Evolutionary conservation across 257 asterid species (phyloP), one percentile per base, ranked within the genome.

Genomic region (Ehretia macrophylla): DNA sequence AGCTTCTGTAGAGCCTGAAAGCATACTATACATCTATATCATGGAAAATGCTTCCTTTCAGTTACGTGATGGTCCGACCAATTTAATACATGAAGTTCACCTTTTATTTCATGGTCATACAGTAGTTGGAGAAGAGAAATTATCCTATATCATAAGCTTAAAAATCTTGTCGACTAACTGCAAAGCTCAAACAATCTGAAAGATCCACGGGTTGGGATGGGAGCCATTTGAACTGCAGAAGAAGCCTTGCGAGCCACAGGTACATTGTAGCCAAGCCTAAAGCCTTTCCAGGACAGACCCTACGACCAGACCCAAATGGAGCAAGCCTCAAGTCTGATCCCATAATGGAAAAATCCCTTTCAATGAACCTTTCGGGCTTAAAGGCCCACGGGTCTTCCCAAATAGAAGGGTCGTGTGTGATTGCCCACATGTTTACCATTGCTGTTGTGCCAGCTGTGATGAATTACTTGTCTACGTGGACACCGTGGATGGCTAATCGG

Each of bases 341-440:
- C 86, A 78, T 73, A n/a, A 86, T 68, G 6, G 85, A 60, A 20
- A 86, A 67, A 10, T 73, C 85, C 39, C 64, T 73, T 16, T 68
- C 70, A 4, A 76, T 40, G 60, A 86, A 84, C 60, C 95, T 75
- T 50, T 85, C 84, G 23, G 94, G 94, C 60, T 21, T 69, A 42
- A 85, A 85, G 14, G 72, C 44, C 82, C 75, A 79, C 0, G 94
- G 84, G 46, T 85, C 84, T 17, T 68, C 14, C 94, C 94, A 85
- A 23, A 80, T 65, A 0, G 75, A 8, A 0, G 90, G 82, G 52
- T 85, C 90, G 11, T 83, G 94, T 13, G 85, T 64, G 32, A 85
- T 85, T 32, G 94, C 87, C 94, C 94, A 85, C 90, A 82, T 85
- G 39, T 85, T 85, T n/a, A 85, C 90, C 90, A 85, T 85, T 8